A percentile compares a stretch with the other conserved stretches of the same genome.
These are phyloP conservation scores for Fusarium nygamai DNA, from an alignment of 2,329 filamentous ascomycete genomes.

Conservation along the genomic window DNA sequence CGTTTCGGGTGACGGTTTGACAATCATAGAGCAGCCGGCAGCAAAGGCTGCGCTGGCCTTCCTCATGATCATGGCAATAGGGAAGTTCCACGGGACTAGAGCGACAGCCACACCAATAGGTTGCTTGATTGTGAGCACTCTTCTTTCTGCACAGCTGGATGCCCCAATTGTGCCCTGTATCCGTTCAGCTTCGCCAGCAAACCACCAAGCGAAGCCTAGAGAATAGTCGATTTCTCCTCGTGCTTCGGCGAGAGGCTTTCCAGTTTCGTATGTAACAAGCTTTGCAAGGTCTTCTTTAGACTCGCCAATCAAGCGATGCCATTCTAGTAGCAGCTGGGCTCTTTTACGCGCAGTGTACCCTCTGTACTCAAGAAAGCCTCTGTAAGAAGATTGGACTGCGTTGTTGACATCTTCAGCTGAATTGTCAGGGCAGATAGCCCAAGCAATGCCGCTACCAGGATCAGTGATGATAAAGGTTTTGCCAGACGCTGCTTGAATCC, in stretches of 20 bases:
- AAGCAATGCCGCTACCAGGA: background rate
- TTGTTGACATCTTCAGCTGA: background rate
- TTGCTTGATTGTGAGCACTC: slow-evolving; percentile 75
- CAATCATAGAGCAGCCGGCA: slow-evolving; percentile 79
- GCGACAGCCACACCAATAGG: slow-evolving; percentile 49
- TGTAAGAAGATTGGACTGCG: background rate
- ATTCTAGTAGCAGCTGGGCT: slow-evolving; percentile 47
- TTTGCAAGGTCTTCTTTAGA: slow-evolving; percentile 51
- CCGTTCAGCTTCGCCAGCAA: slow-evolving; percentile 57
- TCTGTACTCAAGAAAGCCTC: background rate
- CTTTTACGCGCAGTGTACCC: slow-evolving; percentile 36
- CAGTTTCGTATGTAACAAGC: slow-evolving; percentile 58
- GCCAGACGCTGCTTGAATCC: background rate
- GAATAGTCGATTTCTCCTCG: slow-evolving; percentile 66
- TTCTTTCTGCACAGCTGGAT: slow-evolving; percentile 53
- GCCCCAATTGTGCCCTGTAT: slow-evolving; percentile 66
- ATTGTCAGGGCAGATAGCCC: background rate
- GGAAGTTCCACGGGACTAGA: slow-evolving; percentile 66
- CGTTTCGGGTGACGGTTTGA: slow-evolving; percentile 78
- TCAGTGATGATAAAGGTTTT: background rate
- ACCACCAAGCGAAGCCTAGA: slow-evolving; percentile 65
- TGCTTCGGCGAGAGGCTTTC: slow-evolving; percentile 64
- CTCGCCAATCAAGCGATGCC: slow-evolving; percentile 49
- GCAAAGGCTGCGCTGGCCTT: slow-evolving; percentile 67
- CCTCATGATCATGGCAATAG: slow-evolving; percentile 61